These are phyloP conservation scores for Pseudozyma sp. DNA, from an alignment of 1,284 basidiomycete species.

Conservation along the genomic window DNA sequence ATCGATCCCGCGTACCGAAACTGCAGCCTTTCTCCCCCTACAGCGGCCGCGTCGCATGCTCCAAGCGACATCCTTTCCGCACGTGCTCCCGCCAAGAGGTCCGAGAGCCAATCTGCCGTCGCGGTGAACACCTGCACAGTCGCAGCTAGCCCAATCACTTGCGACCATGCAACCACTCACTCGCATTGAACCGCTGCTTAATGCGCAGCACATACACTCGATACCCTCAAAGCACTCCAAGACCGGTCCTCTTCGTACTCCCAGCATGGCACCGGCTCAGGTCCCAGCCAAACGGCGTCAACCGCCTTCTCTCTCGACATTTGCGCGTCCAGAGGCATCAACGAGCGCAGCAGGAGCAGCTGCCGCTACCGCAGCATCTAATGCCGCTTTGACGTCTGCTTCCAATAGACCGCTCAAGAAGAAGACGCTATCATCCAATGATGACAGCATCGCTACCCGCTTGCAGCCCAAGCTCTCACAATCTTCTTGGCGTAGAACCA, in stretches of 20 bases:
- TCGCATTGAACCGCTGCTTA: slow-evolving; percentile 20
- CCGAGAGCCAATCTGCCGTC: too few relatives aligned
- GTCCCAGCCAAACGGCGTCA: slow-evolving; percentile 33
- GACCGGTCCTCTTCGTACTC: not conserved
- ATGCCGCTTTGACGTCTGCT: not conserved
- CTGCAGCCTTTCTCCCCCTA: not conserved
- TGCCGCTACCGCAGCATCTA: not conserved
- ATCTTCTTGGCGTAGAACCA: slow-evolving; percentile 39
- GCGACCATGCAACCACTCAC: slow-evolving; percentile 33
- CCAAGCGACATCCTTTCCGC: not conserved
- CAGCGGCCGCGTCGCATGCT: slow-evolving; percentile 7
- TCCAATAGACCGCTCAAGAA: slow-evolving; percentile 25
- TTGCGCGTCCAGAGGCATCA: slow-evolving; percentile 17
- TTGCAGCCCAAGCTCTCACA: slow-evolving; percentile 43
- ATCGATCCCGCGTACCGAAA: not conserved
- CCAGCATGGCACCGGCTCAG: slow-evolving; percentile 7
- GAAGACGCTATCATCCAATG: slow-evolving; percentile 30
- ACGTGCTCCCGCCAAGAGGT: not conserved
- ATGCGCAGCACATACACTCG: slow-evolving; percentile 5
- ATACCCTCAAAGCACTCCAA: not conserved
- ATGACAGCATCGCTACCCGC: slow-evolving; percentile 35
- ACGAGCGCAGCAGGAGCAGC: slow-evolving; percentile 9
- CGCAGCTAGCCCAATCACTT: not conserved
- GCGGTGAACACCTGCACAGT: not conserved
- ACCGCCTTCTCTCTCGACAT: slow-evolving; percentile 20